Evolutionary conservation across 2,329 filamentous ascomycete species (phyloP), one percentile per base, ranked within the genome.

Genomic region (Myriosclerotinia scirpicola): DNA sequence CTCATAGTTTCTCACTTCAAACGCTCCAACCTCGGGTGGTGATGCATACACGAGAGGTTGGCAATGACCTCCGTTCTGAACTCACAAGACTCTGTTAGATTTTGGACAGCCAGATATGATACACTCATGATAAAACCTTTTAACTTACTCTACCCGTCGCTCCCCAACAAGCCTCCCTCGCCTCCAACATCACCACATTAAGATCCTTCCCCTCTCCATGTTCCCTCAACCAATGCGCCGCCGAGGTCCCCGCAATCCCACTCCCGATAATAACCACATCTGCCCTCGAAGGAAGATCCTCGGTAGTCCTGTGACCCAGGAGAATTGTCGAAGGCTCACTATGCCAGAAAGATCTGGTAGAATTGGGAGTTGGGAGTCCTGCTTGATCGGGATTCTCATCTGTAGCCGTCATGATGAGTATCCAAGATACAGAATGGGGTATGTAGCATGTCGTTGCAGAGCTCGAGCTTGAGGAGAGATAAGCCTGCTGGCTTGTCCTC

Each of bases 91-190:
- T 14, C 17, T 7, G 14, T 65, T 36, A 42, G 55, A 34, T 40
- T 4, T 11, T 53, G 7, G 5, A 12, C 3, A 22, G 12, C 38
- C 34, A 17, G 52, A 38, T 53, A 68, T 56, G 70, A 52, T 30
- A 54, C 46, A 17, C 55, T 52, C 20, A 48, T 30, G 20, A 46
- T 12, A 15, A 58, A n/a, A 63, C 5, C 15, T n/a, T n/a, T n/a
- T 17, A n/a, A 81, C 86, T 81, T 74, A 91, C 89, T 74, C 90
- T 80, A n/a, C 91, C 90, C 1, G 90, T 94, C n/a, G 91, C 91
- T 22, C 91, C 91, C 85, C 86, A 93, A 74, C 90, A 93, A 5
- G 88, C 90, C 79, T 93, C 90, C 72, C 91, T 82, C 17, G 91
- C 91, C 78, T 94, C 91, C 6, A 94, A 81, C 80, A 93, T 83